Percentiles rank a stretch among this genome's conserved stretches.
These are phyloP conservation scores for Wickerhamiella lipophila DNA, from an alignment of 805 yeast genomes.

Conservation along the genomic window DNA sequence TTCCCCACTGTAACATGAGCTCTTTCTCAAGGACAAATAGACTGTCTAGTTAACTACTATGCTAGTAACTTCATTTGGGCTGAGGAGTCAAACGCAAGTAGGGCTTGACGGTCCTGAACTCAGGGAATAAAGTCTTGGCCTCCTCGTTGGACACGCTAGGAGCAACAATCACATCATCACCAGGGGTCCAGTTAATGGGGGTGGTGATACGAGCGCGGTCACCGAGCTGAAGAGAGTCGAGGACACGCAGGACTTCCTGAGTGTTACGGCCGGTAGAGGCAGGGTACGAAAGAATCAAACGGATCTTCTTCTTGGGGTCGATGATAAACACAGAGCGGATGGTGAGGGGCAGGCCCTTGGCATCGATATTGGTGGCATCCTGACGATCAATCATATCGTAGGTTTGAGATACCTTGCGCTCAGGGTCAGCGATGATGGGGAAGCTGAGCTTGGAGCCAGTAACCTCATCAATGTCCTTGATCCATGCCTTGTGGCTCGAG, in stretches of 20 bases:
- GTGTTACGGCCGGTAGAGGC: slow-evolving; percentile 94
- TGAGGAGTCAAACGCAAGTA: slow-evolving; percentile 63
- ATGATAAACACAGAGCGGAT: slow-evolving; percentile 88
- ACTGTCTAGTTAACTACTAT: too few relatives aligned
- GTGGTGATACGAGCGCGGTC: slow-evolving; percentile 84
- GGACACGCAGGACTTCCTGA: slow-evolving; percentile 80
- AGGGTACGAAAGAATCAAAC: slow-evolving; percentile 80
- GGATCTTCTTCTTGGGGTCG: slow-evolving; percentile 83
- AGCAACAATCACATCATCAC: slow-evolving; percentile 89
- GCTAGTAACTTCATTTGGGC: slow-evolving; percentile 6
- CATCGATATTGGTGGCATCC: slow-evolving; percentile 60
- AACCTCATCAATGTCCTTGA: slow-evolving; percentile 84
- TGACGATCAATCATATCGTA: slow-evolving; percentile 86
- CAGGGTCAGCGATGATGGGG: slow-evolving; percentile 86
- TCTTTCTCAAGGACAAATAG: too few relatives aligned
- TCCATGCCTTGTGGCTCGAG: slow-evolving; percentile 77
- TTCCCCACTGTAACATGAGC: too few relatives aligned
- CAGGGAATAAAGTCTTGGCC: slow-evolving; percentile 76
- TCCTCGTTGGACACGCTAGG: slow-evolving; percentile 76
- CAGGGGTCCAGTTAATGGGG: slow-evolving; percentile 85
- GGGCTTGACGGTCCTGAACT: slow-evolving; percentile 80
- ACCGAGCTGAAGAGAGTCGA: slow-evolving; percentile 79
- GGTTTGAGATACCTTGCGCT: slow-evolving; percentile 67
- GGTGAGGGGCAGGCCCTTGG: slow-evolving; percentile 70
- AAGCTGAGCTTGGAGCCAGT: slow-evolving; percentile 61